Base-by-base conservation (phyloP, 1,284 basidiomycete genomes). In the Fomitopsis betulina region DNA sequence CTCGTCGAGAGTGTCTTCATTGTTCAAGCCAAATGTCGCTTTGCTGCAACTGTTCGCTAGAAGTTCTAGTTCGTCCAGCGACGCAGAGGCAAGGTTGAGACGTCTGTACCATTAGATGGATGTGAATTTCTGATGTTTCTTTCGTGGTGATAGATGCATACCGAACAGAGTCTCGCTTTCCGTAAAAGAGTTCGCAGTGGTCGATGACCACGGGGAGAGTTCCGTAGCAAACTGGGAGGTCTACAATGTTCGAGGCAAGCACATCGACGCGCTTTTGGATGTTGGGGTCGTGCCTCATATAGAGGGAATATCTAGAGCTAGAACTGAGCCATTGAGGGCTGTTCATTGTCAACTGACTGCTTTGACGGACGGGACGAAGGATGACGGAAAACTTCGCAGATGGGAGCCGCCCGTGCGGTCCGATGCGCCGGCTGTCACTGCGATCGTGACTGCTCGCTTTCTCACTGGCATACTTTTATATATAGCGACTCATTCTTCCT, bases 1-100 rank as follows among this genome's bases (percentile, higher is more conserved):
- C 60, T 68, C 67, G 49, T 68, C 68, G 27, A 56, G 57, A 9
- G 68, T 63, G 51, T 67, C 62, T 40, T 64, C 15, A 2, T 60
- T 45, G 33, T 60, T 43, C 2, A 60, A 33, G 0, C 68, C 67
- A 43, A 70, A 68, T 7, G 65, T 64, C 5, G 65, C 68, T 6
- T 60, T 58, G 25, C 66, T 62, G 58, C 67, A 67, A 4, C 56
- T 47, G 3, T 60, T 55, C 2, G 61, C 56, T 6, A 69, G 62
- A 7, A 53, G 43, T 25, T 63, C 56, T 2, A 68, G 35, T 23
- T 65, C 53, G 19, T 56, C 55, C 0, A 35, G 50, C 2, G 56
- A 57, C 3, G 62, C 58, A n/a, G 49, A 42, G 7, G 50, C 35
- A 21, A 50, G 33, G 35, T 55, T 27, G 19, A 51, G 25, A 7